A percentile compares a stretch with the other conserved stretches of the same genome.
phyloP scores from a whole-genome alignment of 1,284 basidiomycete species.

The Fomitopsis pinicola region DNA sequence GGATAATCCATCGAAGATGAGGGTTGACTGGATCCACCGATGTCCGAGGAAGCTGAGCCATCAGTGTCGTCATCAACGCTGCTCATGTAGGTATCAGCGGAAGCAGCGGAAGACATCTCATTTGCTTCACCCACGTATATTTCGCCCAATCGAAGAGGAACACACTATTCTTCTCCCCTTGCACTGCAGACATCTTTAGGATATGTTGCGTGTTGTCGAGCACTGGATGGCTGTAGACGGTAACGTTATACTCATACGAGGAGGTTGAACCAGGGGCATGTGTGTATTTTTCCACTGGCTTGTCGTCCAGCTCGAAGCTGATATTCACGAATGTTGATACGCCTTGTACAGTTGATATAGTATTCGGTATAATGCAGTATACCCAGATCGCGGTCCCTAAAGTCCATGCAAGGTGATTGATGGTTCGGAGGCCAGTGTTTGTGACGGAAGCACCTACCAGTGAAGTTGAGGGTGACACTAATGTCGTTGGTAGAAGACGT shows the following conservation, averaged over 20 bases:
- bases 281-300: not conserved
- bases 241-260: not conserved
- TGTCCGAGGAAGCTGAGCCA: too few relatives aligned
- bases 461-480: not conserved
- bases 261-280: not conserved
- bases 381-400: constrained; percentile 2
- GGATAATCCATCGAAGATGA: too few relatives aligned
- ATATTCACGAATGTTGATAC: not conserved
- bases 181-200: too few relatives aligned
- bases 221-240: not conserved
- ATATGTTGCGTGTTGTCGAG: not conserved
- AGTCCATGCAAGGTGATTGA: too few relatives aligned
- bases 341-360: not conserved
- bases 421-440: too few relatives aligned
- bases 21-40: too few relatives aligned
- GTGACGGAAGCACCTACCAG: not conserved
- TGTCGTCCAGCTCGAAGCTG: not conserved
- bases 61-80: too few relatives aligned
- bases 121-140: too few relatives aligned
- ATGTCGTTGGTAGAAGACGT: not conserved
- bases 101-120: too few relatives aligned
- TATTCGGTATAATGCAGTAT: not conserved
- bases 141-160: too few relatives aligned
- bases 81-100: too few relatives aligned
- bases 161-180: too few relatives aligned